Conservation (phyloP, 2,329 filamentous ascomycete genomes). For the Daldinia sp. region DNA sequence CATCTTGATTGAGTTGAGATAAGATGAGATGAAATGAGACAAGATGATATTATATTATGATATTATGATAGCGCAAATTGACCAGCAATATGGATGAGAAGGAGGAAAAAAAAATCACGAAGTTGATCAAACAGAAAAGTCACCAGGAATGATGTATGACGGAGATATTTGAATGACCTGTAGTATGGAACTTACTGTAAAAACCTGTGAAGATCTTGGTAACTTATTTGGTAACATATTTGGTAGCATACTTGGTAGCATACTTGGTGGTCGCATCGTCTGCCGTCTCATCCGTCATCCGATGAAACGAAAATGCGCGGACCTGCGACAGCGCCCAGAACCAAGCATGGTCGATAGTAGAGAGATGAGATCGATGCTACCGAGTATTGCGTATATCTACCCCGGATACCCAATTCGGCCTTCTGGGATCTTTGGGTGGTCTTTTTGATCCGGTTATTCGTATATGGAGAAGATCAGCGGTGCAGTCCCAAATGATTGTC, state of each 20-base stretch:
- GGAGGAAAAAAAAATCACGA: constrained; percentile 16
- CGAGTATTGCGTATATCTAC: not conserved
- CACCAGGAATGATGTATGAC: constrained; percentile 11
- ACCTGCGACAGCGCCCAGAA: constrained; percentile 44
- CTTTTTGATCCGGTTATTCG: no score
- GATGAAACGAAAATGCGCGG: constrained; percentile 42
- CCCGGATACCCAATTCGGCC: not conserved
- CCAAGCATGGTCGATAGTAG: constrained; percentile 14
- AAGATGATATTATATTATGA: constrained; percentile 9
- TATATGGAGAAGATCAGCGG: no score
- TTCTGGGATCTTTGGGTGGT: not conserved
- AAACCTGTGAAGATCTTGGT: constrained; percentile 19
- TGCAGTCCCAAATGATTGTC: no score
- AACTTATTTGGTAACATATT: constrained; percentile 11
- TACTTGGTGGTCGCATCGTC: constrained; percentile 11
- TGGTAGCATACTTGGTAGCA: not conserved
- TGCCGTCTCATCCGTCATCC: constrained; percentile 26
- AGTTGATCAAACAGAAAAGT: constrained; percentile 23
- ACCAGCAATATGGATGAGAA: constrained; percentile 38
- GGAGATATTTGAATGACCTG: constrained; percentile 34
- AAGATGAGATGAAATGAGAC: constrained; percentile 17
- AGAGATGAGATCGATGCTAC: not conserved
- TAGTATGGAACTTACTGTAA: constrained; percentile 15
- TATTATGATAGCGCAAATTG: constrained; percentile 36
- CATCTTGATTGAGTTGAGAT: constrained; percentile 47